Conservation (phyloP, 805 yeast genomes). For the Schizosaccharomyces osmophilus region DNA sequence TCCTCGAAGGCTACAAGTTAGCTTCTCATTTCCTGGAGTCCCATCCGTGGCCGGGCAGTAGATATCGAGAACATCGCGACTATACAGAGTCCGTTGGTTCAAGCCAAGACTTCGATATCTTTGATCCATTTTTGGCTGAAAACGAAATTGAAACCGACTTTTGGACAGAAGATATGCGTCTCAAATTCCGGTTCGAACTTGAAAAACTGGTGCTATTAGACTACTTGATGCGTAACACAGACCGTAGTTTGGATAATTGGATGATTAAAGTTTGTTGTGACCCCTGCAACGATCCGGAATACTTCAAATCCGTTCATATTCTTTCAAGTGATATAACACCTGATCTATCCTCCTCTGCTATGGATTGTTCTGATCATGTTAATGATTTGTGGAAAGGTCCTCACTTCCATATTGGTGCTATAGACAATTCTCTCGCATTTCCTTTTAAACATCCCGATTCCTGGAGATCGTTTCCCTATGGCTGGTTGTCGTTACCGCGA, state of each 20-base stretch:
- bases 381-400: slow-evolving; percentile 14
- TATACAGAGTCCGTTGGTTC: slow-evolving; percentile 1
- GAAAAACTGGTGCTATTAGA: slow-evolving; percentile 49
- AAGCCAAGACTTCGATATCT: background rate
- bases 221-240: slow-evolving; percentile 51
- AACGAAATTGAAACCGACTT: slow-evolving; percentile 5
- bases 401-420: slow-evolving; percentile 34
- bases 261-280: slow-evolving; percentile 32
- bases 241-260: slow-evolving; percentile 55
- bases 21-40: slow-evolving; percentile 34
- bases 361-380: background rate
- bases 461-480: slow-evolving; percentile 58
- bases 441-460: slow-evolving; percentile 72
- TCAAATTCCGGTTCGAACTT: slow-evolving; percentile 32
- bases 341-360: background rate
- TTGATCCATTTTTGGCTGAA: background rate
- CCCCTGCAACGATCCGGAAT: background rate
- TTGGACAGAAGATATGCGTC: slow-evolving; percentile 29
- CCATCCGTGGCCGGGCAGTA: slow-evolving; percentile 27
- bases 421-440: slow-evolving; percentile 49
- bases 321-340: background rate
- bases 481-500: slow-evolving; percentile 48
- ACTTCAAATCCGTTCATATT: background rate
- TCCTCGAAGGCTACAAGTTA: slow-evolving; percentile 30
- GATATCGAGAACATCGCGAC: background rate